Base-by-base conservation (phyloP, 495 filamentous ascomycete genomes). In the Neurospora sp. region DNA sequence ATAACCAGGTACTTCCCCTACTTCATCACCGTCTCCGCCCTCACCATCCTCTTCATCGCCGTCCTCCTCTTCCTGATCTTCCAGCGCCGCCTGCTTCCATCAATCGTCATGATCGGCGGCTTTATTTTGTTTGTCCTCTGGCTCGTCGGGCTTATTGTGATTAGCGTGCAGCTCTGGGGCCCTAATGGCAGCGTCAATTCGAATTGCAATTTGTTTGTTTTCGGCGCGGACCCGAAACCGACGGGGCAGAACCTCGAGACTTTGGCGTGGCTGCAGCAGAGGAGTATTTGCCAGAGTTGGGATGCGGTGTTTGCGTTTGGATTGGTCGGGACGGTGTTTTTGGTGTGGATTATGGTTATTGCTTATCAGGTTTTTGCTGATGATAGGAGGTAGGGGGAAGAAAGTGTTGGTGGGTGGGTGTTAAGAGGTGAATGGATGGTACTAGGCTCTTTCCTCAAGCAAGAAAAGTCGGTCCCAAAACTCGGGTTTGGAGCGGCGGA, bases 331-430 rank as follows among this genome's bases (percentile, higher is more conserved):
- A 88, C 85, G 11, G 87, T 98, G 37, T 96, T 97, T 78, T 88
- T 97, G 78, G 76, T 98, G 8, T 98, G 94, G 94, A 95, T 98
- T 85, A 94, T 97, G 80, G 83, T 98, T 68, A 93, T 98, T 90
- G 90, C 91, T 20, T 92, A 90, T 82, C 93, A 97, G 81, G 96
- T 99, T 16, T 91, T 93, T 83, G 86, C 87, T 0, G 76, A 78
- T 46, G 78, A 79, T 70, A 48, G 72, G 38, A 7, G 18, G 27
- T 31, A 31, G 31, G 31, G 31, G 31, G 31, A 5, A 35, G 31
- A 35, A 35, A 35, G 31, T 35, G 31, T 35, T 35, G 31, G 31
- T 35, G 31, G 0, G 3, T 35, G 31, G 31, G 31, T 35, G 31
- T 35, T 35, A 5, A 5, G 31, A 35, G 31, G 31, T 35, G 31